Conservation (phyloP, 2,329 filamentous ascomycete species). For the Aureobasidium lini region DNA sequence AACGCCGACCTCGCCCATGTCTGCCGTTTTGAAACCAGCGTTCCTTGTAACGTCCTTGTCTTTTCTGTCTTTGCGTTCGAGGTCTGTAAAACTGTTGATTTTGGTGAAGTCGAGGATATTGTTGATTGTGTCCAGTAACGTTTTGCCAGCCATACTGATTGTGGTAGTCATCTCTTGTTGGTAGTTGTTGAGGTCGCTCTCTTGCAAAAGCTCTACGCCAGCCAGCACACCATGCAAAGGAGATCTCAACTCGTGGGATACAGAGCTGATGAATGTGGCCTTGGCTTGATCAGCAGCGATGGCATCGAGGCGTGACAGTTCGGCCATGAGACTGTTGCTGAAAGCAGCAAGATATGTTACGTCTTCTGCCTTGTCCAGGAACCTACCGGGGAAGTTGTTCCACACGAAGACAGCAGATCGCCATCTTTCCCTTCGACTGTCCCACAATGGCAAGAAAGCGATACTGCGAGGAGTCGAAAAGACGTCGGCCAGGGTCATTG, state of each 20-base stretch:
- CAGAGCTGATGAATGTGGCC: constrained; percentile 43
- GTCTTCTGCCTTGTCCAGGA: constrained; percentile 28
- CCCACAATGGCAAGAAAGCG: constrained; percentile 46
- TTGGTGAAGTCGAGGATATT: constrained; percentile 38
- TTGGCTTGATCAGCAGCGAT: constrained; percentile 40
- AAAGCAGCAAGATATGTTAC: constrained; percentile 33
- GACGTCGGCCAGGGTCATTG: background rate
- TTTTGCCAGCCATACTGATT: constrained; percentile 41
- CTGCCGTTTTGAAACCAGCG: constrained; percentile 9
- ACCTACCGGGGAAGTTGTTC: constrained; percentile 33
- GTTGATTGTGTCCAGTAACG: constrained; percentile 42
- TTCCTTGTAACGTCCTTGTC: constrained; percentile 4
- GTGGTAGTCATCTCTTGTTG: constrained; percentile 40
- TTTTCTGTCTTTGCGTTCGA: constrained; percentile 7
- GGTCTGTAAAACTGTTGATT: constrained; percentile 29
- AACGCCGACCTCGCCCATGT: constrained; percentile 13
- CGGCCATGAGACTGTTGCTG: constrained; percentile 31
- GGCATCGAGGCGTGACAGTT: constrained; percentile 31
- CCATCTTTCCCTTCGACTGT: constrained; percentile 21
- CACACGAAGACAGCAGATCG: constrained; percentile 27
- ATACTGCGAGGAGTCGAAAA: constrained; percentile 39
- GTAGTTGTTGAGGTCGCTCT: constrained; percentile 33
- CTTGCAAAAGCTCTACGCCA: constrained; percentile 43
- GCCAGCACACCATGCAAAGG: constrained; percentile 43
- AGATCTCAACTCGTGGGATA: constrained; percentile 45